Base-by-base conservation (phyloP, 768 basidiomycete species). In the Cyclocybe cylindracea region DNA sequence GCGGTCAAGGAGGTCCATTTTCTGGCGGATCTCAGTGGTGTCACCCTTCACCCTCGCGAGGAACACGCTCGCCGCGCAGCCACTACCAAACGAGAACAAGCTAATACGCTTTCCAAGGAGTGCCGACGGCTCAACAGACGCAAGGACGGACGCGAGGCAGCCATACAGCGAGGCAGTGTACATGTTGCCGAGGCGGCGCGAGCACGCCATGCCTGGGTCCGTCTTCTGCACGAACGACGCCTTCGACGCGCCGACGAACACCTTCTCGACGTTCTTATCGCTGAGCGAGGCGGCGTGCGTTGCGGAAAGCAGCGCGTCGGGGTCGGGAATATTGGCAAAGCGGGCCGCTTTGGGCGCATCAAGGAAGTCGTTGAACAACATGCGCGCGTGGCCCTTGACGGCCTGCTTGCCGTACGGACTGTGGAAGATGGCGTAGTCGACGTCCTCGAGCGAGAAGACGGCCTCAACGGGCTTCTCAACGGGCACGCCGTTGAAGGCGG, bases 331-430 rank as follows among this genome's bases (percentile, higher is more conserved):
- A 64, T 82, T 79, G 55, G 85, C 83, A 63, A 88, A 93, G 48
- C 78, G 79, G 36, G 91, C 74, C 35, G 79, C 76, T 7, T 78
- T 72, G 32, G 97, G 91, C 67, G 84, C 79, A 55, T 84, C 71
- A 62, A 94, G 75, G 79, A 95, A 99, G 76, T 99, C 97, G 70
- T 94, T 91, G 77, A 83, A 94, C 64, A 87, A 76, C 66, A 98
- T 76, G 51, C 97, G 91, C 35, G 91, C 96, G 68, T 96, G 88
- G 39, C 92, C 94, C 75, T 98, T 99, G 70, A 97, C 90, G 48
- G 97, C 95, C 68, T 97, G 91, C 77, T 99, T 99, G 76, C 97
- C 96, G 71, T 98, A 99, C 0, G 97, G 97, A 53, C 87, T 89
- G 79, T 99, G 97, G 85, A 98, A 95, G 61, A 95, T 85, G 58